Base-by-base conservation (phyloP, 768 basidiomycete genomes). In the Termitomyces sp. region DNA sequence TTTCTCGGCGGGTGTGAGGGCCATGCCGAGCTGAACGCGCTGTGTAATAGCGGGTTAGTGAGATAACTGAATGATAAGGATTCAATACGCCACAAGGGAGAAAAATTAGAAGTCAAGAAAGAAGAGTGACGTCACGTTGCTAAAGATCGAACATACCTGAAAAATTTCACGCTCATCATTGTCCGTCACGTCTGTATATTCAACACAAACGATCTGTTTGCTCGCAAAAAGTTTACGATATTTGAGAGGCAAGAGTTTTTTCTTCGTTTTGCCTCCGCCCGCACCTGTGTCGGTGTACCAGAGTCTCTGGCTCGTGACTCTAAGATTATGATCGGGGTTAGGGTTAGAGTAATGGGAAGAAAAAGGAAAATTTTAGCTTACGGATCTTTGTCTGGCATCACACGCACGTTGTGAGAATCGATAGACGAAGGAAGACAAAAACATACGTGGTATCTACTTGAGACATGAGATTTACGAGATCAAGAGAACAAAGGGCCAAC, bases 161-260 rank as follows among this genome's bases (percentile, higher is more conserved):
- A 89, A 89, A 18, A 89, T 83, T 61, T 88, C 87, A 22, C 87
- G 76, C 63, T 89, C 87, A 31, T 83, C 79, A 4, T 70, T 64
- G 53, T 84, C 84, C 0, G 73, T 72, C 8, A 89, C 75, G 45
- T 84, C 82, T 58, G 78, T 74, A 61, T 88, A 93, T 67, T 93
- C 91, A n/a, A 91, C 82, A 63, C 91, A 93, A 1, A 89, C 86
- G 20, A 93, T 79, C 61, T 89, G 88, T 69, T 92, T 92, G 64
- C 84, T 86, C 18, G 81, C 74, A 62, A 92, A 92, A 1, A 84
- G 41, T 15, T 78, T 82, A 56, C 74, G 78, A 64, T 84, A 86
- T 54, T 76, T 79, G 0, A 79, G 78, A 0, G 86, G 86, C 0
- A 90, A 39, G 1, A 63, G 20, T 8, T 59, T 55, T 33, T 54